A percentile compares a stretch with the other conserved stretches of the same genome.
These are phyloP conservation scores for Umbelopsis isabellina DNA, from an alignment of 192 early-diverging fungal genomes.

Conservation along the genomic window DNA sequence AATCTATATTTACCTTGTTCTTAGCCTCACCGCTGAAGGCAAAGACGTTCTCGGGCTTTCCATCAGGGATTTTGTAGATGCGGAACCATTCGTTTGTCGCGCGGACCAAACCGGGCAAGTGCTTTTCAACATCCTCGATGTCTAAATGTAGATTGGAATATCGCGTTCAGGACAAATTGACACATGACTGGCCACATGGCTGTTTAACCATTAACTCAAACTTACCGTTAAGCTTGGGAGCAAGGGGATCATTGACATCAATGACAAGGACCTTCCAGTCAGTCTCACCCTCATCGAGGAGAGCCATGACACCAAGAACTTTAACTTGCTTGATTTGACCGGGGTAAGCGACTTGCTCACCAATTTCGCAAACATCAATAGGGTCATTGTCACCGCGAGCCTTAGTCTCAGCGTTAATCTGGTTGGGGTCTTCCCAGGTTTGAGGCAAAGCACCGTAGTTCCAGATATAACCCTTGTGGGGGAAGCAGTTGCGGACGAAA, in stretches of 20 bases:
- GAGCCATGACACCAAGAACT: slow-evolving; percentile 97
- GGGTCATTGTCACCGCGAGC: slow-evolving; percentile 97
- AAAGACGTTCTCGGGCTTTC: slow-evolving; percentile 99
- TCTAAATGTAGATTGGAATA: slow-evolving; percentile 48
- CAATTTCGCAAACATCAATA: slow-evolving; percentile 97
- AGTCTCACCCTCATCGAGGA: slow-evolving; percentile 99
- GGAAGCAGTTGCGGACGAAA: slow-evolving; percentile 98
- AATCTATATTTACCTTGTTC: slow-evolving; percentile 54
- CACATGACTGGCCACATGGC: background rate
- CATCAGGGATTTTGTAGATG: slow-evolving; percentile 99
- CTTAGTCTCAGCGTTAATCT: slow-evolving; percentile 91
- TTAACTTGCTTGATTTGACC: slow-evolving; percentile 99
- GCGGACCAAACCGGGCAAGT: slow-evolving; percentile 93
- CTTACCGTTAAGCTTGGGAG: slow-evolving; percentile 89
- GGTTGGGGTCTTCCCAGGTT: slow-evolving; percentile 98
- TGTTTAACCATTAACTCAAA: background rate
- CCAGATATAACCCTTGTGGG: slow-evolving; percentile 99
- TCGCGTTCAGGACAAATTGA: background rate
- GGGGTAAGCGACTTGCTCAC: slow-evolving; percentile 86
- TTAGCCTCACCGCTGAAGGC: slow-evolving; percentile 92
- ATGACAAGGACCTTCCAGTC: slow-evolving; percentile 99
- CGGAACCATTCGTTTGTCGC: slow-evolving; percentile 99
- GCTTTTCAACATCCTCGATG: slow-evolving; percentile 98
- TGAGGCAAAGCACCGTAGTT: slow-evolving; percentile 99
- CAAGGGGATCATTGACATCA: slow-evolving; percentile 97